phyloP scores from a whole-genome alignment of 2,329 filamentous ascomycete genomes.

The Curvularia spicifera region DNA sequence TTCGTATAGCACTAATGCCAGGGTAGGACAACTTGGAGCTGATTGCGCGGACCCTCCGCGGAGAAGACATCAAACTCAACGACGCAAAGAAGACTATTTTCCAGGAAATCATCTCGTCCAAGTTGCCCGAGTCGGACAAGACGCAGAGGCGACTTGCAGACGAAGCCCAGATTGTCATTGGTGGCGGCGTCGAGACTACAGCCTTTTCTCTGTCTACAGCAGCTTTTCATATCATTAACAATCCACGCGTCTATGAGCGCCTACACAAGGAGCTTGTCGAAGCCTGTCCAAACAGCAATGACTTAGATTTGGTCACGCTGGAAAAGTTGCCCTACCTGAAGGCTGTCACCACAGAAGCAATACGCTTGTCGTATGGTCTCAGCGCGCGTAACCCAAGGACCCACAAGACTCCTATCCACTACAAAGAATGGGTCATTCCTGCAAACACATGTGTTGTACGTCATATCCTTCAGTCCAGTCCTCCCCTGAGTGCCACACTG shows the following conservation, averaged over 20 bases:
- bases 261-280: conserved; percentile 41
- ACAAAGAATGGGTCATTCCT: conserved; percentile 41
- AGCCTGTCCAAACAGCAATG: conserved; percentile 35
- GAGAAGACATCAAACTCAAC: conserved; percentile 41
- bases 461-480: neutral
- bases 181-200: conserved; percentile 51
- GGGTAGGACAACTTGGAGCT: conserved; percentile 16
- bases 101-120: conserved; percentile 41
- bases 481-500: neutral
- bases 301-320: conserved; percentile 31
- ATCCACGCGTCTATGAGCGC: conserved; percentile 37
- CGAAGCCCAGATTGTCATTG: conserved; percentile 49
- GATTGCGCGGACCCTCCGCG: conserved; percentile 36
- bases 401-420: conserved; percentile 28
- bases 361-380: conserved; percentile 49
- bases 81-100: conserved; percentile 45
- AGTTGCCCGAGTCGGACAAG: conserved; percentile 47
- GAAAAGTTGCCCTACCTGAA: conserved; percentile 20
- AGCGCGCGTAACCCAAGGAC: conserved; percentile 49
- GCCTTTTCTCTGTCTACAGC: conserved; percentile 42
- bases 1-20: neutral
- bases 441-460: conserved; percentile 44
- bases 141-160: conserved; percentile 46
- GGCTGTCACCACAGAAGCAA: conserved; percentile 36
- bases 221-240: conserved; percentile 44